Base-by-base conservation (phyloP, 2,329 filamentous ascomycete species). In the Coniosporium tulheliwenetii region DNA sequence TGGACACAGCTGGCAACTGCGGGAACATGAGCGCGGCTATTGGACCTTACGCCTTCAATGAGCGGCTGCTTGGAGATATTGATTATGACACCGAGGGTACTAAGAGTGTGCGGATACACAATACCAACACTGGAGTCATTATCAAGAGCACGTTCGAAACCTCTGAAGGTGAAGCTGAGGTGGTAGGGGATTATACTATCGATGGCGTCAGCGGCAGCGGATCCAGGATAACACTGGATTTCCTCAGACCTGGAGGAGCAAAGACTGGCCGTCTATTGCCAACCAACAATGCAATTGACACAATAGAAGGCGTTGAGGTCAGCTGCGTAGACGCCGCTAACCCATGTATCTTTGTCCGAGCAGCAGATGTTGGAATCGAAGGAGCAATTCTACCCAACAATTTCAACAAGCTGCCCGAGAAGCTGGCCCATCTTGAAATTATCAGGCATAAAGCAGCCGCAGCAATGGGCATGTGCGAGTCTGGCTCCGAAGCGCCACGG, bases 11-110 rank as follows among this genome's bases (percentile, higher is more conserved):
- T 0, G 75, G 79, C 16, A 85, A 84, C 49, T 85, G 80, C 52
- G 81, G 81, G n/a, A 85, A 85, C 54, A 80, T 85, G 77, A 74
- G 67, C 5, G 68, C 71, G 34, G 69, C 75, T 0, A 69, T 85
- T 37, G 81, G 79, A 0, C 79, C 81, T 0, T 78, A 73, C 51
- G 75, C 75, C 2, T 62, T 77, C 52, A 60, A 84, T 59, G 56
- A 66, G 16, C 64, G 69, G 2, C 45, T 79, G 1, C 58, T 74
- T 42, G 58, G 41, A 30, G 45, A 55, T 8, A 10, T 10, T 44
- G 50, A 41, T 40, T 60, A 51, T 37, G 40, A 38, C 0, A 38
- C 45, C 0, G 14, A 29, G 1, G 56, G 48, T 2, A 52, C 56
- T 14, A 52, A 50, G 8, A 70, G 62, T 0, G 69, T 85, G 10